Percentiles rank a stretch among this genome's conserved stretches.
These are phyloP conservation scores for Ophiostoma tasmaniense DNA, from an alignment of 2,329 filamentous ascomycete genomes.

Conservation along the genomic window DNA sequence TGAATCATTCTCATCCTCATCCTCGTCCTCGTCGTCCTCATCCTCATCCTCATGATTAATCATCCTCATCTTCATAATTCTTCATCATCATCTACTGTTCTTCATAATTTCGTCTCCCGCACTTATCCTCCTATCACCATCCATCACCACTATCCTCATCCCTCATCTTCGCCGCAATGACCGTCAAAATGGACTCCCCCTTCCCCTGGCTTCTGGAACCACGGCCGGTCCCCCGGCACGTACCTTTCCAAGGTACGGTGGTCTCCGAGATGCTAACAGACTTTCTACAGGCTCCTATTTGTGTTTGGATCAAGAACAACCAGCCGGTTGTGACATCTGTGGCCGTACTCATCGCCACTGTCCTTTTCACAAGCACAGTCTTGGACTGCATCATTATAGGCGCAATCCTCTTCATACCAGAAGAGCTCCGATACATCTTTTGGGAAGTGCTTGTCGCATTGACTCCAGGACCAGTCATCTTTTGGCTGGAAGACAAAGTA, in stretches of 20 bases:
- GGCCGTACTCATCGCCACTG: constrained; percentile 28
- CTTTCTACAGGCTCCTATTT: constrained; percentile 24
- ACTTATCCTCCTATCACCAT: neutral
- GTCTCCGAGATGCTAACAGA: neutral
- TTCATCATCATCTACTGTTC: neutral
- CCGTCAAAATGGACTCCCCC: neutral
- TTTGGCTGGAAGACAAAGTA: neutral
- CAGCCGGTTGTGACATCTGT: constrained; percentile 23
- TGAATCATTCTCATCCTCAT: neutral
- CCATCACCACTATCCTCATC: neutral
- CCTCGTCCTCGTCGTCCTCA: neutral
- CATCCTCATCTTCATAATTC: neutral
- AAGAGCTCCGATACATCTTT: constrained; percentile 23
- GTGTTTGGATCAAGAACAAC: neutral
- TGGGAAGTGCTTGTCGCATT: constrained; percentile 54
- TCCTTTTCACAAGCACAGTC: constrained; percentile 28
- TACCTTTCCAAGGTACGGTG: neutral
- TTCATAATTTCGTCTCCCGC: neutral
- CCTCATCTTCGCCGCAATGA: neutral
- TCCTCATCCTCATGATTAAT: neutral
- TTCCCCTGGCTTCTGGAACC: neutral
- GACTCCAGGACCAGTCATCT: constrained; percentile 49
- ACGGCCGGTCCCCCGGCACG: neutral
- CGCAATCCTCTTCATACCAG: constrained; percentile 34
- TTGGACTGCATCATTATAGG: constrained; percentile 19